Conservation (phyloP, 768 basidiomycete species). For the Suillus subluteus region DNA sequence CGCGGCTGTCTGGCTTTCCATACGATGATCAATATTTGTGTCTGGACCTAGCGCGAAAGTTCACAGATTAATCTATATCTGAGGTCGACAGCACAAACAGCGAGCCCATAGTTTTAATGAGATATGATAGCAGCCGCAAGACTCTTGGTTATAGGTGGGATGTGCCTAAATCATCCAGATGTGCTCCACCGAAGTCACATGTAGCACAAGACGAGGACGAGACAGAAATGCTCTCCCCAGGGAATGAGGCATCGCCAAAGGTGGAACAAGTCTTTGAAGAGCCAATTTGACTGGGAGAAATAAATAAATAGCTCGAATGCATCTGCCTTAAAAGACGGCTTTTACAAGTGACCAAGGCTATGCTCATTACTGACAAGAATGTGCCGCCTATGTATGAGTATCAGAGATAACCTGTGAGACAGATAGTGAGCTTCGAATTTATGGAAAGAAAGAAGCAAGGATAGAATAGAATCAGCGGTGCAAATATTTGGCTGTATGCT, state of each 20-base stretch:
- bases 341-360: not conserved
- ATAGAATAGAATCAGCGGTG: constrained; percentile 54
- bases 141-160: not conserved
- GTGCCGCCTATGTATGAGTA: not conserved
- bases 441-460: not conserved
- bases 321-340: not conserved
- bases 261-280: constrained; percentile 17
- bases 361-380: not conserved
- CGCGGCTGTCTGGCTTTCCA: too few relatives aligned
- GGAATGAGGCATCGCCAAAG: constrained; percentile 37
- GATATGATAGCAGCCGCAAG: not conserved
- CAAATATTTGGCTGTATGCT: constrained; percentile 71
- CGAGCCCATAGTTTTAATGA: not conserved
- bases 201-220: constrained; percentile 12
- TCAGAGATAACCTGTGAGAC: not conserved
- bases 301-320: not conserved
- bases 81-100: not conserved
- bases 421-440: not conserved
- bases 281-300: constrained; percentile 36
- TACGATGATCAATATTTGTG: too few relatives aligned
- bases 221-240: constrained; percentile 30
- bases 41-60: too few relatives aligned
- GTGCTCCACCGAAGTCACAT: not conserved
- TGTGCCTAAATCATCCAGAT: not conserved
- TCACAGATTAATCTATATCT: not conserved